Conservation (phyloP, 495 filamentous ascomycete species). For the Neurospora terricola region DNA sequence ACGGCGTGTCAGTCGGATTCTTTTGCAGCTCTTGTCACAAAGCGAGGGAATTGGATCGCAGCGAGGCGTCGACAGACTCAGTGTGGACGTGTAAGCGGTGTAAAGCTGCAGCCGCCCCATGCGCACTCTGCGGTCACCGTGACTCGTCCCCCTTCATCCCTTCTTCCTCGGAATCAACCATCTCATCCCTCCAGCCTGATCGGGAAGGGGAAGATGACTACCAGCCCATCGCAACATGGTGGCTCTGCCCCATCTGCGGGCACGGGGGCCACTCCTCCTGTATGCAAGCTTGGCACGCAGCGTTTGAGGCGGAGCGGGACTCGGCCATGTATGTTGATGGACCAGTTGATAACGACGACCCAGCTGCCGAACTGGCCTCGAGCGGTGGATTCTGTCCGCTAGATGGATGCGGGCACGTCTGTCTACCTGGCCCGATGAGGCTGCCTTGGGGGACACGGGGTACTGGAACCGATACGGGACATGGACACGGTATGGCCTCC, state of each 20-base stretch:
- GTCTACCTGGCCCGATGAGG: constrained; percentile 46
- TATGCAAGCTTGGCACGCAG: constrained; percentile 52
- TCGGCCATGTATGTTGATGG: constrained; percentile 1
- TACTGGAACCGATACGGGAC: background rate
- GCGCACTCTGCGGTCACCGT: constrained; percentile 34
- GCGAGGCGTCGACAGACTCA: constrained; percentile 14
- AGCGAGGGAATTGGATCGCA: constrained; percentile 40
- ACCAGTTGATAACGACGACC: constrained; percentile 3
- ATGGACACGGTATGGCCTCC: constrained; percentile 35
- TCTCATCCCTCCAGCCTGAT: background rate
- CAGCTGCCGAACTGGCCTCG: constrained; percentile 28
- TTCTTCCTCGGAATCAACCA: background rate
- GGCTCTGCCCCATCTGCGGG: constrained; percentile 63
- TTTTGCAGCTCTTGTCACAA: constrained; percentile 43
- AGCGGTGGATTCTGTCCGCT: constrained; percentile 66
- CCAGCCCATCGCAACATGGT: constrained; percentile 42
- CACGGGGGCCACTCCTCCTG: constrained; percentile 68
- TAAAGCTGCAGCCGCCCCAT: constrained; percentile 31
- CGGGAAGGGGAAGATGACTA: constrained; percentile 1
- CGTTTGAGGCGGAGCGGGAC: constrained; percentile 11
- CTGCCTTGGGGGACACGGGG: background rate
- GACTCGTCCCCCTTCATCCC: constrained; percentile 18
- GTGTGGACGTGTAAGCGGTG: constrained; percentile 42
- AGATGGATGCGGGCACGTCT: constrained; percentile 63
- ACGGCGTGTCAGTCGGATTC: constrained; percentile 34